Evolutionary conservation across 805 yeast species (phyloP), one percentile per base, ranked within the genome.

Genomic region (Wickerhamomyces sydowiorum): DNA sequence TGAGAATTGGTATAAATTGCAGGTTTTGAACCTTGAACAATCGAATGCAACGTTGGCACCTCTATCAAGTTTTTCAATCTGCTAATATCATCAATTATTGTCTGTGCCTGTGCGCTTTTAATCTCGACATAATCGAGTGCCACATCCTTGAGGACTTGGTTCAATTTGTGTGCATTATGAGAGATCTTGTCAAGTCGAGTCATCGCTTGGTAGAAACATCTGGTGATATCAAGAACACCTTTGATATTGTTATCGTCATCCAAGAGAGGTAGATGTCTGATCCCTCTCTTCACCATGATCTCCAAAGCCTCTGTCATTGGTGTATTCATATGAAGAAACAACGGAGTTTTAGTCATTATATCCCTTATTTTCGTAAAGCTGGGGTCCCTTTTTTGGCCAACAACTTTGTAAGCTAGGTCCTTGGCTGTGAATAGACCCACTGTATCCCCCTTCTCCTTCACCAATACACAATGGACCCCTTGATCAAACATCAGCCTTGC

Each of bases 191-290:
- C 75, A 21, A 70, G 50, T 37, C 70, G 52, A 3, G 64, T 51
- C 69, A 71, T 65, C 0, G 73, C 75, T 46, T 71, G 73, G 41
- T 70, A 67, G 49, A 70, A 71, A 37, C 76, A 70, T 39, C 69
- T 61, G 4, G 75, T 71, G 27, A 70, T 70, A 50, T 71, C 72
- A 22, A 71, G 51, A 12, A 71, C 63, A 2, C 74, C 75, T n/a
- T 61, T 64, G 25, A 70, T 70, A 3, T 51, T 44, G 3, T 62
- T 65, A 10, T 36, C 38, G n/a, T 58, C 61, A 44, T 69, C 69
- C 4, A 63, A 41, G 4, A 71, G 54, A 1, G 76, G 75, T 39
- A 71, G 53, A 48, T 71, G 75, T 43, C 75, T 60, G 22, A 71
- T 66, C 29, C 62, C 64, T 37, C 57, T 61, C 12, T 58, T 52